Percentiles rank a stretch among this genome's conserved stretches.
These are phyloP conservation scores for Penicillium canariense DNA, from an alignment of 495 filamentous ascomycete genomes.

Conservation along the genomic window DNA sequence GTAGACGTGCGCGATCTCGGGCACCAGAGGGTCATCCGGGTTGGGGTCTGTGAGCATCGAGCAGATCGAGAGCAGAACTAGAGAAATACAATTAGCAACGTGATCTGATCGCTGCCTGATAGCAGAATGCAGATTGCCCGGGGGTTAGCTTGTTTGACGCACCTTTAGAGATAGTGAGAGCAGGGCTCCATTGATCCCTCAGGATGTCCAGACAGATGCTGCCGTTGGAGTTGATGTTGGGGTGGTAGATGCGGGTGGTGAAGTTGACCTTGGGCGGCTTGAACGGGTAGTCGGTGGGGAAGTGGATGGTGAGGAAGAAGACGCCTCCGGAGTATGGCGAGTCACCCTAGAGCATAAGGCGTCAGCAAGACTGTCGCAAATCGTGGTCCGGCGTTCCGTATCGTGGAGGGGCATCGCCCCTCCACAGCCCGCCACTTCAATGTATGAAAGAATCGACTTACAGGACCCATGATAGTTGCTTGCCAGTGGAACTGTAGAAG, in stretches of 20 bases:
- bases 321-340: slow-evolving; percentile 96
- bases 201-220: slow-evolving; percentile 98
- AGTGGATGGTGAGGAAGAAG: slow-evolving; percentile 97
- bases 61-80: slow-evolving; percentile 97
- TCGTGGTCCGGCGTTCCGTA: no score
- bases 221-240: slow-evolving; percentile 99
- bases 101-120: no score
- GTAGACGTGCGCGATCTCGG: slow-evolving; percentile 99
- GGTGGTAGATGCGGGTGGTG: slow-evolving; percentile 98
- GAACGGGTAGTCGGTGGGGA: slow-evolving; percentile 99
- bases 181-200: slow-evolving; percentile 98
- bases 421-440: background rate
- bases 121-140: background rate
- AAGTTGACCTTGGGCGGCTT: slow-evolving; percentile 99
- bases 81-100: slow-evolving; percentile 17
- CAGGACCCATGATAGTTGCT: slow-evolving; percentile 99
- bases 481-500: slow-evolving; percentile 93
- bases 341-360: slow-evolving; percentile 59
- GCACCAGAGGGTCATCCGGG: slow-evolving; percentile 96
- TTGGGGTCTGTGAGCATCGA: slow-evolving; percentile 99
- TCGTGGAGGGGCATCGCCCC: background rate
- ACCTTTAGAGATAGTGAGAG: slow-evolving; percentile 98
- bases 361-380: slow-evolving; percentile 23
- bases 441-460: slow-evolving; percentile 52
- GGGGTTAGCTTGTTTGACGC: slow-evolving; percentile 19